Percentiles rank a stretch among this genome's conserved stretches.
phyloP scores from a whole-genome alignment of 2,329 filamentous ascomycete species.

The Boeremia lycopersici region DNA sequence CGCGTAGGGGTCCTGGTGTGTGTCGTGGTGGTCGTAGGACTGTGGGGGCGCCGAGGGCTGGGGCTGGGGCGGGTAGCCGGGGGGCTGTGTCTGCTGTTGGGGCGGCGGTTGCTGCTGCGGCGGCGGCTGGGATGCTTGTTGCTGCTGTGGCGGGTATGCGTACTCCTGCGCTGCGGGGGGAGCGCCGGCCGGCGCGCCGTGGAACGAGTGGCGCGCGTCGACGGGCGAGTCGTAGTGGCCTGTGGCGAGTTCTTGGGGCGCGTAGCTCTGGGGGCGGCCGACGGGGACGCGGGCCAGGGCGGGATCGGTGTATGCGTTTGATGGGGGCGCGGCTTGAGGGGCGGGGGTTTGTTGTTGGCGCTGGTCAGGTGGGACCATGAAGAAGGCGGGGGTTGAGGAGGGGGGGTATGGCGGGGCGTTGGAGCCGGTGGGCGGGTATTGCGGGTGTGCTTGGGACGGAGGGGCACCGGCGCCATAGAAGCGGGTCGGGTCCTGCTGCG shows the following conservation, averaged over 20 bases:
- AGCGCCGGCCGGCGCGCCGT: constrained; percentile 29
- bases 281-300: constrained; percentile 40
- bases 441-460: constrained; percentile 40
- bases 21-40: constrained; percentile 35
- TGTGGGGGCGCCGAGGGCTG: constrained; percentile 20
- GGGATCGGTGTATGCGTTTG: constrained; percentile 49
- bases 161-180: constrained; percentile 38
- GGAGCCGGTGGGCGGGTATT: constrained; percentile 47
- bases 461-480: constrained; percentile 40
- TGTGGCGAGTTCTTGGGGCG: constrained; percentile 56
- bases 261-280: constrained; percentile 46
- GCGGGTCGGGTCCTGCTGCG: constrained; percentile 40
- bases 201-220: constrained; percentile 52
- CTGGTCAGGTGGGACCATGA: constrained; percentile 44
- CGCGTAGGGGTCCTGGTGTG: constrained; percentile 34
- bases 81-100: constrained; percentile 17
- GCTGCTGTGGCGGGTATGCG: constrained; percentile 31
- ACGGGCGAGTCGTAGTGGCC: constrained; percentile 55
- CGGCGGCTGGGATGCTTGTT: constrained; percentile 14
- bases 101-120: neutral
- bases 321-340: constrained; percentile 35
- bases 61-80: constrained; percentile 36
- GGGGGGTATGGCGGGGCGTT: constrained; percentile 45
- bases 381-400: constrained; percentile 47
- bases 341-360: constrained; percentile 38